These are phyloP conservation scores for Penicillium silybi DNA, from an alignment of 495 filamentous ascomycete species.

Conservation along the genomic window DNA sequence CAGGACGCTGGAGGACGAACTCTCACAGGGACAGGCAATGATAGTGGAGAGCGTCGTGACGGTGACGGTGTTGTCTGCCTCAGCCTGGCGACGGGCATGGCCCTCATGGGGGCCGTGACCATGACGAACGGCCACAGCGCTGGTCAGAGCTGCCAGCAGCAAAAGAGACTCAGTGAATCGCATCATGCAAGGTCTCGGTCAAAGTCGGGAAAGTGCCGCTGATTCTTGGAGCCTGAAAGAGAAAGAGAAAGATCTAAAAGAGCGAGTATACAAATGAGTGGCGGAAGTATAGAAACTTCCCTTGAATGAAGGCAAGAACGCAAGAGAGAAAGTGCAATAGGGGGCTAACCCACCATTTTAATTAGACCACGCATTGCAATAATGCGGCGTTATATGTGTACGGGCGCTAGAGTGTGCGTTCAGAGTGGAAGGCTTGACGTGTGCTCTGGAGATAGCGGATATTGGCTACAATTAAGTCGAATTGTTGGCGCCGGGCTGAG, in stretches of 20 bases:
- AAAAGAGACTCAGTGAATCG: slow-evolving; percentile 29
- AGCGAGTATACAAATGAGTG: background rate
- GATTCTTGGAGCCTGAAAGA: background rate
- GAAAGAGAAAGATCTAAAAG: background rate
- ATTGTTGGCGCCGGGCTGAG: background rate
- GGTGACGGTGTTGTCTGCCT: slow-evolving; percentile 5
- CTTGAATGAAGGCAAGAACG: background rate
- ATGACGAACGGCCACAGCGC: slow-evolving; percentile 17
- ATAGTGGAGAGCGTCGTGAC: slow-evolving; percentile 12
- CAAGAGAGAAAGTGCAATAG: background rate
- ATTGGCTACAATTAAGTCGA: background rate
- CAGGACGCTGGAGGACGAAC: background rate
- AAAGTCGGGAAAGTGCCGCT: background rate
- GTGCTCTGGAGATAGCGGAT: background rate
- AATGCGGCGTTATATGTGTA: background rate
- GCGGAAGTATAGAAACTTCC: background rate
- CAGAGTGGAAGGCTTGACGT: background rate
- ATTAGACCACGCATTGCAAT: background rate
- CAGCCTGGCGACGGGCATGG: slow-evolving; percentile 23
- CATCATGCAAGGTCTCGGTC: slow-evolving; percentile 19
- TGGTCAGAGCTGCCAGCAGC: slow-evolving; percentile 32
- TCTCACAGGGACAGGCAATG: slow-evolving; percentile 9
- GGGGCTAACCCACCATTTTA: background rate
- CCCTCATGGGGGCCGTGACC: slow-evolving; percentile 10
- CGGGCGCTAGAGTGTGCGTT: background rate